A percentile compares a stretch with the other conserved stretches of the same genome.
phyloP scores from a whole-genome alignment of 169 alveolate genomes.

The Plasmodium billcollinsi region DNA sequence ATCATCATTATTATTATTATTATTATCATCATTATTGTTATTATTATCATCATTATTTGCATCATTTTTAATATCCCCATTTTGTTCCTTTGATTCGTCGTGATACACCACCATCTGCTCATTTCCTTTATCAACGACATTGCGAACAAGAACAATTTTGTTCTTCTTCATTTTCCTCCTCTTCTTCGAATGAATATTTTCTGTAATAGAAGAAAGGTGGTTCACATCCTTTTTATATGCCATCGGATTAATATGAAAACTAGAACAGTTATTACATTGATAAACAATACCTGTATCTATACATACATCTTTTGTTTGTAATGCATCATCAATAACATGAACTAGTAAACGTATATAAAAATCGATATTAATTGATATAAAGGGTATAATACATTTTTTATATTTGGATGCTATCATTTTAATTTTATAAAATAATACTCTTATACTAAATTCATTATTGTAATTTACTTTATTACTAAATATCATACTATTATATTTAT shows the following conservation, averaged over 20 bases:
- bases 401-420: constrained; percentile 92
- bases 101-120: not conserved
- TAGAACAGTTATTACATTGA: constrained; percentile 89
- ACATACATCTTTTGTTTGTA: constrained; percentile 90
- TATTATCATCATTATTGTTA: not conserved
- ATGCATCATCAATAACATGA: constrained; percentile 88
- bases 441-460: constrained; percentile 93
- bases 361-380: constrained; percentile 93
- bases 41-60: not conserved
- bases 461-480: constrained; percentile 89
- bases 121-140: not conserved
- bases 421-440: constrained; percentile 91
- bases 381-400: constrained; percentile 91
- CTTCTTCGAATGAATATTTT: constrained; percentile 14
- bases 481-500: constrained; percentile 93
- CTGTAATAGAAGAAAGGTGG: not conserved
- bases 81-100: not conserved
- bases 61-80: not conserved
- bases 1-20: not conserved
- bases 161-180: constrained; percentile 15
- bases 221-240: constrained; percentile 78
- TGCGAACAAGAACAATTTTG: not conserved
- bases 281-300: constrained; percentile 89
- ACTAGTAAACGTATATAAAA: constrained; percentile 94
- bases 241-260: constrained; percentile 83